Evolutionary conservation across 495 filamentous ascomycete genomes (phyloP), one percentile per base, ranked within the genome.

Genomic region (Annulohypoxylon stygium): DNA sequence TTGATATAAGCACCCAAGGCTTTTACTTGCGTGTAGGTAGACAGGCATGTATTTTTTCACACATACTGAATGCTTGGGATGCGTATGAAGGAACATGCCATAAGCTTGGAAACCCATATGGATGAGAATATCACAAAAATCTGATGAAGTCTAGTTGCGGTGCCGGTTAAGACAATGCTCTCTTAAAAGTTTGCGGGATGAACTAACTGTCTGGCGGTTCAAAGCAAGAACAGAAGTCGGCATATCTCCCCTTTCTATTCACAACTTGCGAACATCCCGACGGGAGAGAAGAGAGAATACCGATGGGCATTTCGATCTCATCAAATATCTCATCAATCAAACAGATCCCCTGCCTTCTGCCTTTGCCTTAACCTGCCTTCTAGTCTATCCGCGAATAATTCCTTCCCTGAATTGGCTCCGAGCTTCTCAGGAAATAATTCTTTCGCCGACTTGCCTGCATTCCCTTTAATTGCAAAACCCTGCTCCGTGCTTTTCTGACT

Each of bases 371-470:
- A 76, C 69, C 86, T 79, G 2, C 83, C 84, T 41, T 85, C 85
- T 5, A 87, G 34, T 62, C 80, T 82, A 34, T 85, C 84, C 1
- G 80, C 80, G 65, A 95, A 93, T 6, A 95, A 80, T 76, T 94
- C 92, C 80, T 93, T 94, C 26, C 88, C 88, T 5, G 88, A 80
- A 79, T 93, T 93, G 14, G 76, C 78, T 30, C 83, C 86, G 63
- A 88, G 88, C 67, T 89, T 91, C 4, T 85, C 85, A 9, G 92
- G 91, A 65, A 94, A 94, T 12, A 94, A 79, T 76, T 94, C 92
- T 61, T 87, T 90, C 2, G 86, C 89, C 1, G 87, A 89, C 10
- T 86, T 80, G 9, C 84, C 83, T 23, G 82, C 72, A 34, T 80
- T 78, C 2, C 92, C 92, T 48, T 91, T 91, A 72, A 95, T 93